Percentiles rank a stretch among this genome's conserved stretches.
phyloP scores from a whole-genome alignment of 306 rosid genomes.

The Cucumis melo region DNA sequence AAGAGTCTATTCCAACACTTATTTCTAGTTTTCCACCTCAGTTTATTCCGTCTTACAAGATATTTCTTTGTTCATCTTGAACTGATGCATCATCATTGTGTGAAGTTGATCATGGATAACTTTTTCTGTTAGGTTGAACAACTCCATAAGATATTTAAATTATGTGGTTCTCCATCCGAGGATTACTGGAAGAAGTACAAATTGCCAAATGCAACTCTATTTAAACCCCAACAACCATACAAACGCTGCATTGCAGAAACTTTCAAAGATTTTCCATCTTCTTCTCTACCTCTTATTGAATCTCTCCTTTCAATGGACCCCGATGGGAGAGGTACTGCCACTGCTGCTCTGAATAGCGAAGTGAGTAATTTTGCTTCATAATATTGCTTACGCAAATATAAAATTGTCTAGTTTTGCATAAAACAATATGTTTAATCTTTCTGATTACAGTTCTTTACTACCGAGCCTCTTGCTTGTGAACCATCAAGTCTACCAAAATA shows the following conservation, averaged over 20 bases:
- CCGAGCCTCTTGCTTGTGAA: slow-evolving; percentile 84
- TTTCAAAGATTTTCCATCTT: slow-evolving; percentile 60
- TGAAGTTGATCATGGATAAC: not conserved
- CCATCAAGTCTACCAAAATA: slow-evolving; percentile 86
- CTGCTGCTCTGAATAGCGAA: slow-evolving; percentile 56
- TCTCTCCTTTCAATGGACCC: slow-evolving; percentile 78
- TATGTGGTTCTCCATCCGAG: slow-evolving; percentile 91
- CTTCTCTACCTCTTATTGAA: slow-evolving; percentile 59
- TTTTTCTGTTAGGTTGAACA: slow-evolving; percentile 66
- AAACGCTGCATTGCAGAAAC: slow-evolving; percentile 44
- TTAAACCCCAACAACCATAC: slow-evolving; percentile 82
- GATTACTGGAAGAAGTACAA: slow-evolving; percentile 81
- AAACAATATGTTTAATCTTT: slow-evolving; percentile 5
- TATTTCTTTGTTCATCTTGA: not conserved
- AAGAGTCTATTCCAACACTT: not conserved
- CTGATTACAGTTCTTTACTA: slow-evolving; percentile 54
- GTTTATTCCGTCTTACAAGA: not conserved
- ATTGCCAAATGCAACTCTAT: slow-evolving; percentile 84
- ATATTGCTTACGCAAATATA: not conserved
- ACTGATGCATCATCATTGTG: not conserved
- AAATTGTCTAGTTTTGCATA: not conserved
- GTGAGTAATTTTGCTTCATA: slow-evolving; percentile 32
- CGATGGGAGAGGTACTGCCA: slow-evolving; percentile 53
- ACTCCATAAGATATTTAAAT: slow-evolving; percentile 88
- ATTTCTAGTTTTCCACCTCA: not conserved